phyloP scores from a whole-genome alignment of 1,284 basidiomycete species.

The Ustilago hordei region DNA sequence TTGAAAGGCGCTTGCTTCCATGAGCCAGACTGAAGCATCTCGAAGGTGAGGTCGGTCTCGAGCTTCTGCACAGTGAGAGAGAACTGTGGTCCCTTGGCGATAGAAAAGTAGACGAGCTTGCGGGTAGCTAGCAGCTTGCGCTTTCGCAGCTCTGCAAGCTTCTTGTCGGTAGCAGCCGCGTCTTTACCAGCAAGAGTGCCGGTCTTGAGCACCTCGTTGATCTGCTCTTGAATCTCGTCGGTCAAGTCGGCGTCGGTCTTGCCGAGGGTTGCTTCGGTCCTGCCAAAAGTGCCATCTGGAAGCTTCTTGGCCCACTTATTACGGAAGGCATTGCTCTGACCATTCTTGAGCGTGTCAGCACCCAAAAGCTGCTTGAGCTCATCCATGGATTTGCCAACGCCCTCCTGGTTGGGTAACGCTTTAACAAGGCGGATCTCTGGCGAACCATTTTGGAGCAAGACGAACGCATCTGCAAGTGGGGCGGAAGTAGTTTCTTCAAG shows the following conservation, averaged over 20 bases:
- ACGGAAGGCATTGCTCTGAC: constrained; percentile 95
- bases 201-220: constrained; percentile 80
- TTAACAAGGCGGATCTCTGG: constrained; percentile 66
- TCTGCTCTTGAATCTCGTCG: constrained; percentile 74
- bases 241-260: constrained; percentile 43
- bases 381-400: constrained; percentile 55
- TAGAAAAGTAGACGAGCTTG: constrained; percentile 93
- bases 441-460: constrained; percentile 54
- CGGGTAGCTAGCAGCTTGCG: constrained; percentile 79
- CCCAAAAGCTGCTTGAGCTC: constrained; percentile 63
- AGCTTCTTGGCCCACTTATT: constrained; percentile 96
- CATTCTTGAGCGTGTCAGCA: constrained; percentile 71
- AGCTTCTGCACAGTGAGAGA: constrained; percentile 92
- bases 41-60: constrained; percentile 96
- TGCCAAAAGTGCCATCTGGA: constrained; percentile 85
- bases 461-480: constrained; percentile 49
- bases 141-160: constrained; percentile 77
- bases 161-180: constrained; percentile 77
- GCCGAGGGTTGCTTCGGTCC: constrained; percentile 71
- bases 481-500: constrained; percentile 57
- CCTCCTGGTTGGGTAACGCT: constrained; percentile 56
- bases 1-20: constrained; percentile 77
- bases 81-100: constrained; percentile 87
- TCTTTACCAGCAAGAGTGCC: constrained; percentile 75
- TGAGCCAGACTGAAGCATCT: constrained; percentile 82